These are phyloP conservation scores for Singerocomus inundabilis DNA, from an alignment of 1,284 basidiomycete genomes.

Conservation along the genomic window DNA sequence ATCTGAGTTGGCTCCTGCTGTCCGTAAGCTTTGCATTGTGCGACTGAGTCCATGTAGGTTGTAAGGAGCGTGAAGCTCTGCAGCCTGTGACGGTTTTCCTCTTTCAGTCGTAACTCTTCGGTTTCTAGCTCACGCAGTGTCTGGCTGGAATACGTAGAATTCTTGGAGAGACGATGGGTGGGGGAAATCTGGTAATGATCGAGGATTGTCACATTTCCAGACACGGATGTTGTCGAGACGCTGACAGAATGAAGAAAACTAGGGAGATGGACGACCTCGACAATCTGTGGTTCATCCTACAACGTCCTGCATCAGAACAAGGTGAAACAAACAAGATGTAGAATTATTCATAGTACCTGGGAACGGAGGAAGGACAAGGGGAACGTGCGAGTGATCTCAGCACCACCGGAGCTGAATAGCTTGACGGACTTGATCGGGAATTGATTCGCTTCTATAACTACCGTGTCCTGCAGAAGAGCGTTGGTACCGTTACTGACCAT, in stretches of 20 bases:
- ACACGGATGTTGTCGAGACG: constrained; percentile 14
- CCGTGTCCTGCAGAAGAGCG: constrained; percentile 3
- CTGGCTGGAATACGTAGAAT: constrained; percentile 1
- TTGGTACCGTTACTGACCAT: constrained; percentile 5
- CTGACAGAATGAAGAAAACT: not conserved
- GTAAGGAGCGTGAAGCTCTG: constrained; percentile 24
- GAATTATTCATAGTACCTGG: constrained; percentile 6
- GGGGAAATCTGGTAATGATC: constrained; percentile 13
- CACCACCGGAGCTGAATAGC: constrained; percentile 14
- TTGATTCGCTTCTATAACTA: constrained; percentile 13
- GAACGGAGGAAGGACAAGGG: constrained; percentile 14
- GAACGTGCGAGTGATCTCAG: constrained; percentile 24
- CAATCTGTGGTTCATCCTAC: constrained; percentile 16
- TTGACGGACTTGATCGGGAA: constrained; percentile 27
- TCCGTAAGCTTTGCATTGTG: constrained; percentile 16
- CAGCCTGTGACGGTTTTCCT: constrained; percentile 23
- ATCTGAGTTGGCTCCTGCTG: constrained; percentile 19
- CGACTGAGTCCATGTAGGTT: constrained; percentile 30
- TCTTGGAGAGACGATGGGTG: no score
- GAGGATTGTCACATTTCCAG: constrained; percentile 14
- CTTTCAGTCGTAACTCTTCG: constrained; percentile 13
- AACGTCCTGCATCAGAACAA: not conserved
- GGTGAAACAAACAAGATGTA: not conserved
- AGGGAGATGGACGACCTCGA: constrained; percentile 24
- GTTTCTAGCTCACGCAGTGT: constrained; percentile 9